Percentiles rank a stretch among this genome's conserved stretches.
These are phyloP conservation scores for Pseudocercospora crystallina DNA, from an alignment of 2,329 filamentous ascomycete species.

Conservation along the genomic window DNA sequence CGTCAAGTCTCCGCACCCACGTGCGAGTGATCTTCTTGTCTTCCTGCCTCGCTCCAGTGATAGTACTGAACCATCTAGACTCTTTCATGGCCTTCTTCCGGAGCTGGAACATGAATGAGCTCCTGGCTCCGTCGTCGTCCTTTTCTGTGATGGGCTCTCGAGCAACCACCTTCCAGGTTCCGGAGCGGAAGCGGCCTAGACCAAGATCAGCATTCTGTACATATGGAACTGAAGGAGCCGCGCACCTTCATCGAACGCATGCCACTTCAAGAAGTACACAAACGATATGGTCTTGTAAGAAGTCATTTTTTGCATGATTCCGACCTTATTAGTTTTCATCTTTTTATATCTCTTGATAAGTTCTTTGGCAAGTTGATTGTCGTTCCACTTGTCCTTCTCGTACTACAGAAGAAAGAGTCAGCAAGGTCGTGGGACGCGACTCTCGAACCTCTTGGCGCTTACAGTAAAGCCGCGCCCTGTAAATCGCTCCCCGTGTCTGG, in stretches of 20 bases:
- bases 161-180: conserved; percentile 11
- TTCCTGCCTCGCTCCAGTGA: background rate
- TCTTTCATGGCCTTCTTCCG: conserved; percentile 6
- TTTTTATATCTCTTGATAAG: conserved; percentile 14
- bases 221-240: background rate
- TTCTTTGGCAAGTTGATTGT: conserved; percentile 13
- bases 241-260: conserved; percentile 8
- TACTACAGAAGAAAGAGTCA: background rate
- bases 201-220: too few species aligned
- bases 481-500: conserved; percentile 19
- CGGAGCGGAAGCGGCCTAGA: background rate
- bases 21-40: background rate
- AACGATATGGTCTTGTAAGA: conserved; percentile 20
- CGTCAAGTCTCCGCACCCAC: conserved; percentile 15
- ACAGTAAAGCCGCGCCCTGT: conserved; percentile 10
- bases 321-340: conserved; percentile 20
- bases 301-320: conserved; percentile 19
- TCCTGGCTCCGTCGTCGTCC: conserved; percentile 14
- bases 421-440: too few species aligned
- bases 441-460: background rate
- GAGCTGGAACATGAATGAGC: conserved; percentile 19
- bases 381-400: conserved; percentile 14
- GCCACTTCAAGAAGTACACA: conserved; percentile 22
- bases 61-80: conserved; percentile 8
- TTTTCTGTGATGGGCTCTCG: conserved; percentile 8